A percentile compares a stretch with the other conserved stretches of the same genome.
phyloP scores from a whole-genome alignment of 2,329 filamentous ascomycete genomes.

The Aspergillus spinulosporus region DNA sequence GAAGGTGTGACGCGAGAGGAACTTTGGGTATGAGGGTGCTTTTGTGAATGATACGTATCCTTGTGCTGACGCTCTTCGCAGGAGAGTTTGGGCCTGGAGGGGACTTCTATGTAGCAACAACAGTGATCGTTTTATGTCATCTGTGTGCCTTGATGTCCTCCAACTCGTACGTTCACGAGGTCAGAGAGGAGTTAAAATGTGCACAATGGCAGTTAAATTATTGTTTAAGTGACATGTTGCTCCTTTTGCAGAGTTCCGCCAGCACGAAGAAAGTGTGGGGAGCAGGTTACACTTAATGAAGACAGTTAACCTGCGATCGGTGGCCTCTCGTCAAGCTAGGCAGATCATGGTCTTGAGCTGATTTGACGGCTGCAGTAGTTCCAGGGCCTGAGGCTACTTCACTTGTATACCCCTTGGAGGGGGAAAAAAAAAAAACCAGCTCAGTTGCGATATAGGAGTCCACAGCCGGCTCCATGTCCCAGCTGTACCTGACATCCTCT shows the following conservation, averaged over 20 bases:
- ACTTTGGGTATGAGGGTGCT: conserved; percentile 46
- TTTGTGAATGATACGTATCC: neutral
- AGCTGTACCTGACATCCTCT: neutral
- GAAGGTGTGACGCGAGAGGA: conserved; percentile 51
- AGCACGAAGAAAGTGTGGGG: conserved; percentile 1
- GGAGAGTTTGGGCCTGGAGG: conserved; percentile 43
- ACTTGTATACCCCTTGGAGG: neutral
- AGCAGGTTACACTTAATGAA: neutral
- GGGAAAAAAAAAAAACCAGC: neutral
- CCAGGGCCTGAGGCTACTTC: neutral
- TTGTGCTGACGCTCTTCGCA: conserved; percentile 16
- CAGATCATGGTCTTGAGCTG: neutral
- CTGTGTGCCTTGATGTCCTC: neutral
- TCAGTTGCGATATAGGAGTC: neutral
- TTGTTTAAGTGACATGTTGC: too few relatives aligned
- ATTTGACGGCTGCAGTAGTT: neutral
- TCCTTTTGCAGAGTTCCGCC: neutral
- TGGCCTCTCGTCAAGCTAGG: conserved; percentile 1
- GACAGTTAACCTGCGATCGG: conserved; percentile 10
- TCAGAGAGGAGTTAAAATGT: neutral
- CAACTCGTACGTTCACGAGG: neutral
- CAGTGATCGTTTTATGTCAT: neutral
- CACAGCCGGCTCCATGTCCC: too few relatives aligned
- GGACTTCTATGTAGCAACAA: conserved; percentile 20
- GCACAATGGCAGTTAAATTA: neutral